Conservation (phyloP, 2,329 filamentous ascomycete species). For the Moelleriella libera region DNA sequence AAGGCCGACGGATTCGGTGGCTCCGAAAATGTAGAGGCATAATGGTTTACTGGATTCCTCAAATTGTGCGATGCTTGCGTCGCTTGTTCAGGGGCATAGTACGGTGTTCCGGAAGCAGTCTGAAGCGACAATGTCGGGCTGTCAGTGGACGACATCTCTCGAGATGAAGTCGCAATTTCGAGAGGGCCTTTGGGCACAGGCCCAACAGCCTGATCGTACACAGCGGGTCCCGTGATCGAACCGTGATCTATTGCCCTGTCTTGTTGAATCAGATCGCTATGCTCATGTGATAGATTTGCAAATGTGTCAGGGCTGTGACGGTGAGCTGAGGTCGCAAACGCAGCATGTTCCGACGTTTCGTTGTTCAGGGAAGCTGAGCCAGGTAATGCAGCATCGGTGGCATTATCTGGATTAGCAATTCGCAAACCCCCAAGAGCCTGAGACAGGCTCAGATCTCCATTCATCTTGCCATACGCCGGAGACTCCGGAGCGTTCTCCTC, state of each 20-base stretch:
- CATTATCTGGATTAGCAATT: conserved; percentile 90
- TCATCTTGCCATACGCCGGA: conserved; percentile 44
- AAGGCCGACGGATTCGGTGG: neutral
- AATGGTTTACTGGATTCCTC: conserved; percentile 36
- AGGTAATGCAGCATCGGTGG: conserved; percentile 18
- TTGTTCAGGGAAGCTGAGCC: conserved; percentile 7
- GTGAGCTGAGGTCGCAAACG: conserved; percentile 4
- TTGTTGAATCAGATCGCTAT: neutral
- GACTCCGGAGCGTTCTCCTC: conserved; percentile 10
- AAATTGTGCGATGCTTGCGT: conserved; percentile 39
- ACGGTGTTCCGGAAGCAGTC: neutral
- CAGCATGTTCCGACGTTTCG: conserved; percentile 8
- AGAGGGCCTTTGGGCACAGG: neutral
- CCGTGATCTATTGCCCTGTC: neutral
- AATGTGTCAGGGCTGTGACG: neutral
- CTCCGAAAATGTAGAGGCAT: neutral
- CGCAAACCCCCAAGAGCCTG: conserved; percentile 86
- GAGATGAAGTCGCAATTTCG: conserved; percentile 3
- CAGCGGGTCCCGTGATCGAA: neutral
- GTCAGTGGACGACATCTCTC: conserved; percentile 2
- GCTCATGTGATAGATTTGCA: neutral
- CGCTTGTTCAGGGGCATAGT: neutral
- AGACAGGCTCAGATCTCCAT: conserved; percentile 83
- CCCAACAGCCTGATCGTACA: neutral
- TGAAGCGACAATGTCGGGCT: neutral